These are phyloP conservation scores for Trametopsis cervina DNA, from an alignment of 768 basidiomycete species.

Conservation along the genomic window DNA sequence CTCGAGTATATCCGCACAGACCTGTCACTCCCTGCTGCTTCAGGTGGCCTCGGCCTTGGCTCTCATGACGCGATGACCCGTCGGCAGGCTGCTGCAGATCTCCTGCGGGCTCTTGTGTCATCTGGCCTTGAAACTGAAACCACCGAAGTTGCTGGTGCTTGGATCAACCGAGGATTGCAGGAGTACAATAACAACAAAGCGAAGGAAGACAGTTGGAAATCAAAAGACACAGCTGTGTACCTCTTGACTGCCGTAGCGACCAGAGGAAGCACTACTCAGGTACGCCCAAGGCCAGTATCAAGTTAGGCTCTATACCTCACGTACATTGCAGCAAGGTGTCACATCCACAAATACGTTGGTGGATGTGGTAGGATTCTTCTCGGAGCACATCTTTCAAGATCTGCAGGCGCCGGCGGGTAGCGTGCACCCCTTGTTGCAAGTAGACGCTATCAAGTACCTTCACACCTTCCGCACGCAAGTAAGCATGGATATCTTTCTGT, in stretches of 20 bases:
- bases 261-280: constrained; percentile 79
- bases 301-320: background rate
- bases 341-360: constrained; percentile 89
- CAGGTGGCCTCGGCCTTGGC: constrained; percentile 30
- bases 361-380: constrained; percentile 94
- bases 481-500: constrained; percentile 9
- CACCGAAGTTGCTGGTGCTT: constrained; percentile 82
- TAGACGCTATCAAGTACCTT: constrained; percentile 93
- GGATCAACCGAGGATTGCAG: constrained; percentile 69
- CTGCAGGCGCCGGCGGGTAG: constrained; percentile 59
- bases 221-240: constrained; percentile 92
- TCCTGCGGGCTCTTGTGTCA: constrained; percentile 84
- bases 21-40: constrained; percentile 53
- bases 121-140: constrained; percentile 77
- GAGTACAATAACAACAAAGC: constrained; percentile 54
- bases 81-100: constrained; percentile 89
- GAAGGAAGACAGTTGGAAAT: constrained; percentile 66
- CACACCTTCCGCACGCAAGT: constrained; percentile 97
- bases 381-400: constrained; percentile 84
- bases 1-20: constrained; percentile 91
- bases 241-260: constrained; percentile 91
- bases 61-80: constrained; percentile 74
- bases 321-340: constrained; percentile 65
- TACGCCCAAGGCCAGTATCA: constrained; percentile 23
- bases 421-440: constrained; percentile 87